These are phyloP conservation scores for Xylaria flabelliformis DNA, from an alignment of 495 filamentous ascomycete genomes.

Conservation along the genomic window DNA sequence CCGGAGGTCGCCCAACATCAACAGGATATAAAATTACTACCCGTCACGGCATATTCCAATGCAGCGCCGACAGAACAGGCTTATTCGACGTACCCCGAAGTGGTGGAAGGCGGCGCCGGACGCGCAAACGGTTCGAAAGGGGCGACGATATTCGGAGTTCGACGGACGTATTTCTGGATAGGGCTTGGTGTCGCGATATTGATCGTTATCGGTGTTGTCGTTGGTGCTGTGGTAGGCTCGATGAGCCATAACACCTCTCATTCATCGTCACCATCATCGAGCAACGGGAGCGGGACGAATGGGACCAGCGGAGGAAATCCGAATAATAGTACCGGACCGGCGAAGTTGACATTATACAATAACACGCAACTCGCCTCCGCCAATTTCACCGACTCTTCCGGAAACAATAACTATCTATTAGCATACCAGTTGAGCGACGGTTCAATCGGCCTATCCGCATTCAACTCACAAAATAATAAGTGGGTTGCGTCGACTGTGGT, in stretches of 20 bases:
- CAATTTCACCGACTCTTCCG: conserved; percentile 38
- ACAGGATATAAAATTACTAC: conserved; percentile 9
- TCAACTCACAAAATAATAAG: conserved; percentile 34
- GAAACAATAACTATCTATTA: conserved; percentile 36
- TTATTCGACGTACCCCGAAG: conserved; percentile 29
- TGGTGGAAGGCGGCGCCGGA: conserved; percentile 20
- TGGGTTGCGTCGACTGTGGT: conserved; percentile 38
- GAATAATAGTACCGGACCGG: neutral
- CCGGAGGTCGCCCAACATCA: conserved; percentile 12
- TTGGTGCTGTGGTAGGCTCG: conserved; percentile 35
- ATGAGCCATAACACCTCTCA: conserved; percentile 8
- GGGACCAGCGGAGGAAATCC: neutral
- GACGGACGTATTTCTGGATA: conserved; percentile 33
- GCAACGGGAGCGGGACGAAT: neutral
- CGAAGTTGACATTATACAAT: conserved; percentile 24
- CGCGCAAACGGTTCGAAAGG: conserved; percentile 2
- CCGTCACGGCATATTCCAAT: neutral
- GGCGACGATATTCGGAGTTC: conserved; percentile 35
- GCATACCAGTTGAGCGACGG: conserved; percentile 40
- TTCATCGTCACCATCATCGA: conserved; percentile 10
- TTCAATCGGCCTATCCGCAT: conserved; percentile 36
- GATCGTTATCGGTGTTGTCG: conserved; percentile 31
- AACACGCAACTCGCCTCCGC: conserved; percentile 36
- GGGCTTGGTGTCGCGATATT: conserved; percentile 29
- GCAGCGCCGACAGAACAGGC: neutral